Conservation (phyloP, 306 rosid genomes). For the Trifolium pratense region DNA sequence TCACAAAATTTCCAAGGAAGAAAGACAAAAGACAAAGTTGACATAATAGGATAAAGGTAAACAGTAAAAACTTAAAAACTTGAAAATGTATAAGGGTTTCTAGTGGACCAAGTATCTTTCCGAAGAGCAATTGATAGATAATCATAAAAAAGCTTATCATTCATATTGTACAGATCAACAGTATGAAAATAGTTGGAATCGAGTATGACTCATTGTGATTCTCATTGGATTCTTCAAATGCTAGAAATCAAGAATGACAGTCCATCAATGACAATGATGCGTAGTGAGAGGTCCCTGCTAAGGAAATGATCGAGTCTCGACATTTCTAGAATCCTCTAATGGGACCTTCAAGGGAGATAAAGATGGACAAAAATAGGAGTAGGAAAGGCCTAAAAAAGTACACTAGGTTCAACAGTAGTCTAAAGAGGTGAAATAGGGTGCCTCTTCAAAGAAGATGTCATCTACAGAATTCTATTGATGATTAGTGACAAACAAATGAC, state of each 20-base stretch:
- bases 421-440: background rate
- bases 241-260: background rate
- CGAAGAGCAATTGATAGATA: background rate
- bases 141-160: background rate
- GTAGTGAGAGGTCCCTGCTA: background rate
- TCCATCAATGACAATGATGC: background rate
- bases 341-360: background rate
- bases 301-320: background rate
- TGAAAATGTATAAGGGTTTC: background rate
- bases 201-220: background rate
- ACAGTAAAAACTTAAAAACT: too few species aligned
- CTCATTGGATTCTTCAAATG: background rate
- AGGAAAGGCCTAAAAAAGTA: background rate
- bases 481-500: too few species aligned
- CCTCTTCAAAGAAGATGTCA: background rate
- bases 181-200: background rate
- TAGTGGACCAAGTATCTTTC: background rate
- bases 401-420: background rate
- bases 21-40: background rate
- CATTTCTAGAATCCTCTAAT: background rate
- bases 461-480: background rate
- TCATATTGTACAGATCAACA: background rate
- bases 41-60: background rate
- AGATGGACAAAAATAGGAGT: background rate
- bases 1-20: too few species aligned